Percentiles rank a stretch among this genome's conserved stretches.
Evolutionary conservation across 495 filamentous ascomycete species (phyloP).

Genomic region (Talaromyces adpressus): DNA sequence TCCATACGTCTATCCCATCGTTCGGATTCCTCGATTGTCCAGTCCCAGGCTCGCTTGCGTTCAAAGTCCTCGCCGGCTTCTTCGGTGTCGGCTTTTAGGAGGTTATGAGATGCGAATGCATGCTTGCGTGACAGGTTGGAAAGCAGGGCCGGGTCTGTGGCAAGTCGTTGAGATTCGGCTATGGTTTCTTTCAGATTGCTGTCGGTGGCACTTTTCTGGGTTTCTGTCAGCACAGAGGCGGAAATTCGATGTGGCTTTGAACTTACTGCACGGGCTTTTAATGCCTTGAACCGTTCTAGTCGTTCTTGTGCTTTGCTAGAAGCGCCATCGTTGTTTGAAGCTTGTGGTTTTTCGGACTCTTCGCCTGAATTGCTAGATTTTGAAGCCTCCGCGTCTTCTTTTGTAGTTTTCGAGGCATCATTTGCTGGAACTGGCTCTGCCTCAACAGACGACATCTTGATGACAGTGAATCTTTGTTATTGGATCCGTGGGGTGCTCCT

Average conservation of each 20-base stretch:
- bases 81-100: slow-evolving; percentile 84
- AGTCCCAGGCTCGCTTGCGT: slow-evolving; percentile 96
- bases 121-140: slow-evolving; percentile 69
- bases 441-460: background rate
- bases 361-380: slow-evolving; percentile 6
- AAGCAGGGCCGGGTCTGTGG: slow-evolving; percentile 66
- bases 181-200: slow-evolving; percentile 79
- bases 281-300: slow-evolving; percentile 62
- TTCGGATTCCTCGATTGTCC: slow-evolving; percentile 90
- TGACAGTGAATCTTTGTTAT: background rate
- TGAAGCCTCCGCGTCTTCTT: slow-evolving; percentile 9
- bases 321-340: slow-evolving; percentile 20
- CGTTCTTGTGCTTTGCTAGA: slow-evolving; percentile 27
- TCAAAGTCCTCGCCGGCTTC: slow-evolving; percentile 88
- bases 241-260: too few species aligned
- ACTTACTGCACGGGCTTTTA: slow-evolving; percentile 67
- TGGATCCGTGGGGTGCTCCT: background rate
- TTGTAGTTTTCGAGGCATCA: background rate
- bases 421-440: background rate
- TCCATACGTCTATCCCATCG: slow-evolving; percentile 84
- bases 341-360: slow-evolving; percentile 8
- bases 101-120: slow-evolving; percentile 83
- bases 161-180: slow-evolving; percentile 71
- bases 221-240: slow-evolving; percentile 4
- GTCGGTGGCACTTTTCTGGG: slow-evolving; percentile 61